phyloP scores from a whole-genome alignment of 2,329 filamentous ascomycete genomes.

The Talaromyces sp. region DNA sequence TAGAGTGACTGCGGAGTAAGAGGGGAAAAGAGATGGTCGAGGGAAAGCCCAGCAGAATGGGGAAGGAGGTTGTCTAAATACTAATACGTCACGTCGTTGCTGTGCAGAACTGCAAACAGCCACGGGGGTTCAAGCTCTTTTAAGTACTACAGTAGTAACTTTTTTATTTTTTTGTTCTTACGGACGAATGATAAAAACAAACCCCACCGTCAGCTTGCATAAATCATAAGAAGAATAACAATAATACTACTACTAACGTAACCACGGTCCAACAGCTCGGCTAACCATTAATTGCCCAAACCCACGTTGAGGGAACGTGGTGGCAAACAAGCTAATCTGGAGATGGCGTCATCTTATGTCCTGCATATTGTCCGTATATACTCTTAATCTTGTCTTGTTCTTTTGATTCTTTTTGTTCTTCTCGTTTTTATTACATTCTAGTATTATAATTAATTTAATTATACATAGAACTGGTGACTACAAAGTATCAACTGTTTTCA shows the following conservation, averaged over 20 bases:
- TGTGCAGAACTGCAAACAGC: background rate
- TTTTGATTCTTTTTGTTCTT: too few relatives aligned
- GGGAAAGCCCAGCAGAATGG: background rate
- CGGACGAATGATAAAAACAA: background rate
- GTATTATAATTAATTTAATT: too few relatives aligned
- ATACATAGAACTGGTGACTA: too few relatives aligned
- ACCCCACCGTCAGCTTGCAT: background rate
- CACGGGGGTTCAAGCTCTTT: background rate
- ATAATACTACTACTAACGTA: background rate
- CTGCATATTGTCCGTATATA: too few relatives aligned
- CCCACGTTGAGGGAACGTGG: too few relatives aligned
- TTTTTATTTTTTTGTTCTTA: background rate
- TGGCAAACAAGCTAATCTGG: too few relatives aligned
- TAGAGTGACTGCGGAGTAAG: background rate
- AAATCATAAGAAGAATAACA: background rate
- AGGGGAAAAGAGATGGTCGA: background rate
- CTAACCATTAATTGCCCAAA: too few relatives aligned
- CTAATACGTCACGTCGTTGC: background rate
- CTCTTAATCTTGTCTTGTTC: too few relatives aligned
- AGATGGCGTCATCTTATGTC: too few relatives aligned
- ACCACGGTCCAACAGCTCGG: background rate
- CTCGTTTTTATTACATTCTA: too few relatives aligned
- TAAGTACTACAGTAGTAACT: background rate
- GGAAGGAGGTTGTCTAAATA: background rate
- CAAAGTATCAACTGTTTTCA: too few relatives aligned